Percentiles rank a stretch among this genome's conserved stretches.
Evolutionary conservation across 441 rosid genomes (phyloP).

Genomic region (Hura crepitans): DNA sequence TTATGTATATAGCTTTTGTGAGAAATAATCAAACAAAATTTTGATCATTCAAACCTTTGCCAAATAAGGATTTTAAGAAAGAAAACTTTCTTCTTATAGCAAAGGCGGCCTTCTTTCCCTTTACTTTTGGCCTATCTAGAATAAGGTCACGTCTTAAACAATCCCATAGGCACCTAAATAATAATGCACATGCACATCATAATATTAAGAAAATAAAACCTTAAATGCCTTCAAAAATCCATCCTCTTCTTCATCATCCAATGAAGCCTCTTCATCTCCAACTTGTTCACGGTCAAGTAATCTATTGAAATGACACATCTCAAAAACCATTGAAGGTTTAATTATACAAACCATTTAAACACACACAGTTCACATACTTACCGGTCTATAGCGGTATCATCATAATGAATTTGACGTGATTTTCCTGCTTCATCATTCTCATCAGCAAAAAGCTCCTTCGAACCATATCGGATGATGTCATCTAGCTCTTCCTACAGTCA

Average conservation of each 20-base stretch:
- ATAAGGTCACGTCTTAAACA: conserved; percentile 6
- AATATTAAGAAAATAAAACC: conserved; percentile 36
- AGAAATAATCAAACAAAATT: background rate
- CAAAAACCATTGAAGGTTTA: background rate
- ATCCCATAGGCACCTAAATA: conserved; percentile 9
- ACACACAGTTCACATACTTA: conserved; percentile 25
- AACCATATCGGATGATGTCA: conserved; percentile 97
- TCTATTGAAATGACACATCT: conserved; percentile 32
- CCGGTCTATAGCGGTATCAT: conserved; percentile 95
- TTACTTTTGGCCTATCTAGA: background rate
- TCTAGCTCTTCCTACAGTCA: conserved; percentile 86
- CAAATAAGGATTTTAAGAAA: background rate
- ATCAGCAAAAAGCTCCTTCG: conserved; percentile 94
- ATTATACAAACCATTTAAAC: conserved; percentile 3
- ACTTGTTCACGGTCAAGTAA: conserved; percentile 83
- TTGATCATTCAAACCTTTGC: background rate
- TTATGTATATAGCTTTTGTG: too few relatives aligned
- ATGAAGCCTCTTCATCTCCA: conserved; percentile 70
- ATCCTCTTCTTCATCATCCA: conserved; percentile 89
- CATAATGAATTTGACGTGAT: conserved; percentile 97
- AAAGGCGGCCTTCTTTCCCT: background rate
- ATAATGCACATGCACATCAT: conserved; percentile 2
- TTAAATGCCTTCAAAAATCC: conserved; percentile 94
- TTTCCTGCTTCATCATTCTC: conserved; percentile 93
- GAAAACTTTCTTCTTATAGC: background rate